Conservation (phyloP, 169 alveolate genomes). For the Plasmodium chabaudi region DNA sequence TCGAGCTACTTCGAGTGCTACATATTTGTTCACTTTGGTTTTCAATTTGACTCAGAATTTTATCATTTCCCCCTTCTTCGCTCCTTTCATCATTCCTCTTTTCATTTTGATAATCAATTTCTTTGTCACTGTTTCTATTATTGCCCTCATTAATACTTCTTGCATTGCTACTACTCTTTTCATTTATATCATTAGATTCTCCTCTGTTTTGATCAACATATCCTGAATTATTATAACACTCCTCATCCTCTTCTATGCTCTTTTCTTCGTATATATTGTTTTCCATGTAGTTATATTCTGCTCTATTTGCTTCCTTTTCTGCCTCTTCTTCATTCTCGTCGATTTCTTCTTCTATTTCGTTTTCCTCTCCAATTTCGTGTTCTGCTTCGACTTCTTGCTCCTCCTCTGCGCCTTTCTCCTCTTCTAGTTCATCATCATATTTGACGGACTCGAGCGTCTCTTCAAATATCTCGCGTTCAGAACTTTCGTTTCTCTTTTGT, state of each 20-base stretch:
- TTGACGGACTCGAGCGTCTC: not conserved
- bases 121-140: too few species aligned
- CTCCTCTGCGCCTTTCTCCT: not conserved
- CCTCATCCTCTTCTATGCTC: not conserved
- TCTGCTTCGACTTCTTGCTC: not conserved
- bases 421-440: not conserved
- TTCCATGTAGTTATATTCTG: not conserved
- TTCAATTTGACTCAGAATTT: too few species aligned
- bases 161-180: too few species aligned
- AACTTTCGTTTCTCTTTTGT: not conserved
- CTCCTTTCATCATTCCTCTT: too few species aligned
- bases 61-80: too few species aligned
- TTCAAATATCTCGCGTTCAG: not conserved
- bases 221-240: not conserved
- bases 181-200: too few species aligned
- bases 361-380: constrained; percentile 3
- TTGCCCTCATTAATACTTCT: too few species aligned
- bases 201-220: too few species aligned
- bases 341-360: not conserved
- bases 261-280: not conserved
- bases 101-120: too few species aligned
- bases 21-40: too few species aligned
- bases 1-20: too few species aligned
- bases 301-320: constrained; percentile 4
- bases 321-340: not conserved